Evolutionary conservation across 768 basidiomycete genomes (phyloP).

Genomic region (Dioszegia aurantiaca): DNA sequence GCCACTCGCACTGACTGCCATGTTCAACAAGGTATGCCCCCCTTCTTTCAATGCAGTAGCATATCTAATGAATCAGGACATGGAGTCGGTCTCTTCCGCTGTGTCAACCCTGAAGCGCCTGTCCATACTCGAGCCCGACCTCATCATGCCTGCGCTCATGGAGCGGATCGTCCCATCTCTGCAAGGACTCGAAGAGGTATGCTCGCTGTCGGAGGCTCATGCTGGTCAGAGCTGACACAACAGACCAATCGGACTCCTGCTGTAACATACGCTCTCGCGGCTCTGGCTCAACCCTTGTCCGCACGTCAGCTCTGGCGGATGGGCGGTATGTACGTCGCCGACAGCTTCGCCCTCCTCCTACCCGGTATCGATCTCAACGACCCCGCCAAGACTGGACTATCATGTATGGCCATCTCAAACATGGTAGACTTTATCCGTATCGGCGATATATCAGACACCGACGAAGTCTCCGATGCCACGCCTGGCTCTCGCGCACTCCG

Average conservation of each 20-base stretch:
- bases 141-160: slow-evolving; percentile 74
- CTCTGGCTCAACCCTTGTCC: slow-evolving; percentile 75
- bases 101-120: slow-evolving; percentile 78
- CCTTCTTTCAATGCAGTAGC: neutral
- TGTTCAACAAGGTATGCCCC: slow-evolving; percentile 67
- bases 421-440: slow-evolving; percentile 45
- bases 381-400: slow-evolving; percentile 44
- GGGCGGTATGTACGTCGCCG: slow-evolving; percentile 76
- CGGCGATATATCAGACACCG: slow-evolving; percentile 34
- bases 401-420: slow-evolving; percentile 47
- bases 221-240: neutral
- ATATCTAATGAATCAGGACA: slow-evolving; percentile 54
- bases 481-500: slow-evolving; percentile 49
- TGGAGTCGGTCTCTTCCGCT: slow-evolving; percentile 68
- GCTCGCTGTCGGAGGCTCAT: slow-evolving; percentile 24
- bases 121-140: slow-evolving; percentile 78
- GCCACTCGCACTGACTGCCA: slow-evolving; percentile 78
- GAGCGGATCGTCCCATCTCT: slow-evolving; percentile 81
- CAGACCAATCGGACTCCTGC: slow-evolving; percentile 81
- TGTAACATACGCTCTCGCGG: slow-evolving; percentile 78
- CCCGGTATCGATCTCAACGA: slow-evolving; percentile 76
- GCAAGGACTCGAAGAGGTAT: slow-evolving; percentile 80
- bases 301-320: slow-evolving; percentile 73
- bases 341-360: slow-evolving; percentile 73
- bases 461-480: slow-evolving; percentile 25